A percentile compares a stretch with the other conserved stretches of the same genome.
These are phyloP conservation scores for Pinus albicaulis DNA, from an alignment of 75 land plant genomes.

Conservation along the genomic window DNA sequence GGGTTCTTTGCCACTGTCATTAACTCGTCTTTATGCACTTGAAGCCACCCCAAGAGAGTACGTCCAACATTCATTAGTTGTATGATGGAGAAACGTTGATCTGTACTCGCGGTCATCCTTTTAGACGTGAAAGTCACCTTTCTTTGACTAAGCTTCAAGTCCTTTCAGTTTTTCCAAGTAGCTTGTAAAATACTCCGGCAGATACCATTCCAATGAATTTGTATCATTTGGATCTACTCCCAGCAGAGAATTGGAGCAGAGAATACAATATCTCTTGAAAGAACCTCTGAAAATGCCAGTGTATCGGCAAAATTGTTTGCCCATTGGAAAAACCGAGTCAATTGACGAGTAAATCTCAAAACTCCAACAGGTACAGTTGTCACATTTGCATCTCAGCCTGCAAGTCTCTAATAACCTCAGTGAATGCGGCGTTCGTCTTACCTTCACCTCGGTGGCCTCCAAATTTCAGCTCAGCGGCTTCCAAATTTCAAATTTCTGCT, in stretches of 20 bases:
- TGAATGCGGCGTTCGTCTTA: no score
- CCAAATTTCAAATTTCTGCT: no score
- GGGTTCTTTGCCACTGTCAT: no score
- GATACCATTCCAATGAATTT: conserved; percentile 75
- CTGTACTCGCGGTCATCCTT: no score
- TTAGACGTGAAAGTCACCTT: conserved; percentile 81
- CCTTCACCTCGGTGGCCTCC: no score
- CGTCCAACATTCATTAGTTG: no score
- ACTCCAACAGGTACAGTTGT: conserved; percentile 97
- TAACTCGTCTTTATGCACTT: no score
- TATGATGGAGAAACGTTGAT: no score
- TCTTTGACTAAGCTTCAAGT: conserved; percentile 97
- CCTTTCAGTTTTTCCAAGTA: conserved; percentile 96
- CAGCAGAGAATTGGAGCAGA: conserved; percentile 78
- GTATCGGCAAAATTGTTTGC: conserved; percentile 97
- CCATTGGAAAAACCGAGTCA: conserved; percentile 96
- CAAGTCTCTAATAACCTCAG: conserved; percentile 58
- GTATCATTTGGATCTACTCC: conserved; percentile 92
- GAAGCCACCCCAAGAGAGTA: no score
- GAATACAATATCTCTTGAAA: conserved; percentile 86
- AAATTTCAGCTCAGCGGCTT: no score
- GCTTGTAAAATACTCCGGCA: conserved; percentile 96
- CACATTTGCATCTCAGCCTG: conserved; percentile 98
- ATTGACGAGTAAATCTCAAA: conserved; percentile 57
- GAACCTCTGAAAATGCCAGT: conserved; percentile 98